Percentiles rank a stretch among this genome's conserved stretches.
These are phyloP conservation scores for Picochlorum sp. DNA, from an alignment of 139 green algal species.

Conservation along the genomic window DNA sequence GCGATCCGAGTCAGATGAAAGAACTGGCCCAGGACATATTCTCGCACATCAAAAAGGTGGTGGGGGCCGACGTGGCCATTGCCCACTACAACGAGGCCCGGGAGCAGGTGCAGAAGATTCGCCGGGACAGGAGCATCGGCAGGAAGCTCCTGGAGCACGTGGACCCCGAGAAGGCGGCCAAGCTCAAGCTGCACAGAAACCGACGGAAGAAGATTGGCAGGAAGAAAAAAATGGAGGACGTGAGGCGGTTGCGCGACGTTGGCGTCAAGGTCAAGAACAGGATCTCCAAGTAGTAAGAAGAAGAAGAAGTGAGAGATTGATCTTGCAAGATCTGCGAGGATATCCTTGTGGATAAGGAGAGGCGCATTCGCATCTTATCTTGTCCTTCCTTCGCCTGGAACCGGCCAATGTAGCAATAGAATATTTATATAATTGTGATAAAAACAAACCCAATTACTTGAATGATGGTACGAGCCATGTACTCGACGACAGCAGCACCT, in stretches of 20 bases:
- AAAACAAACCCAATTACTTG: too few species aligned
- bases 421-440: too few species aligned
- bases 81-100: slow-evolving; percentile 53
- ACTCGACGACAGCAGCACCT: too few species aligned
- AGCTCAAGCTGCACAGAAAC: slow-evolving; percentile 38
- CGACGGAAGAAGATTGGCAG: slow-evolving; percentile 25
- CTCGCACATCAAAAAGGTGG: slow-evolving; percentile 49
- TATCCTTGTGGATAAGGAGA: too few species aligned
- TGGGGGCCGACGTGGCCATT: slow-evolving; percentile 62
- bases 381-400: too few species aligned
- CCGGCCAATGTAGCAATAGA: too few species aligned
- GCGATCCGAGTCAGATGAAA: slow-evolving; percentile 18
- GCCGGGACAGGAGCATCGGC: slow-evolving; percentile 37
- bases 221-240: slow-evolving; percentile 67
- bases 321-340: too few species aligned
- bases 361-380: too few species aligned
- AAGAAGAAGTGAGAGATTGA: too few species aligned
- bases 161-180: slow-evolving; percentile 66
- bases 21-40: slow-evolving; percentile 62
- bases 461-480: too few species aligned
- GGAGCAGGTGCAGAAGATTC: slow-evolving; percentile 27
- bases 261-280: slow-evolving; percentile 36
- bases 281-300: too few species aligned
- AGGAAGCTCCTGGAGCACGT: slow-evolving; percentile 51
- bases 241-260: slow-evolving; percentile 36